Evolutionary conservation across 176 grass and related monocot genomes (phyloP).

Genomic region (Hyparrhenia diplandra): DNA sequence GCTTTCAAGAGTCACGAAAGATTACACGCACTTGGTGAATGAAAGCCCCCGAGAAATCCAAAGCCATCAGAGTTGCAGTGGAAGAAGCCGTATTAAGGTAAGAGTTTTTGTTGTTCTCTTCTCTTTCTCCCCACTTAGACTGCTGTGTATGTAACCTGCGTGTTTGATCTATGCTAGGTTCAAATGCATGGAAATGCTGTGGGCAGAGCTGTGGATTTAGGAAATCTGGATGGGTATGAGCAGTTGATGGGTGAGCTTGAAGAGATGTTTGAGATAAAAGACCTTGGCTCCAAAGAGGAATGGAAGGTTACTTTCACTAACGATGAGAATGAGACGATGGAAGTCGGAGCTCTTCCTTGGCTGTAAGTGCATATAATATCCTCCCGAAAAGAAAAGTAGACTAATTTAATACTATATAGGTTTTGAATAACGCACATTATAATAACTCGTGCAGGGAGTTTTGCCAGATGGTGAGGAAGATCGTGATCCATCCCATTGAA

Average conservation of each 20-base stretch:
- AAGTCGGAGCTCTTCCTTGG: constrained; percentile 71
- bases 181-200: constrained; percentile 90
- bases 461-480: constrained; percentile 57
- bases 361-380: constrained; percentile 51
- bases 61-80: constrained; percentile 33
- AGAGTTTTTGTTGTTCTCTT: background rate
- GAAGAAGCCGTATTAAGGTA: constrained; percentile 49
- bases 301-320: constrained; percentile 74
- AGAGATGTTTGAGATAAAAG: constrained; percentile 77
- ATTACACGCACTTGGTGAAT: constrained; percentile 10
- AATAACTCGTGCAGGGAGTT: constrained; percentile 43
- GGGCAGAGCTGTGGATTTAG: constrained; percentile 73
- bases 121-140: background rate
- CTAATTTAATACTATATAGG: background rate
- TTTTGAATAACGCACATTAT: background rate
- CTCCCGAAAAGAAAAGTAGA: background rate
- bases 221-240: constrained; percentile 51
- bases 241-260: constrained; percentile 58
- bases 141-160: background rate
- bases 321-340: constrained; percentile 52
- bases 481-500: constrained; percentile 46
- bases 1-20: constrained; percentile 47
- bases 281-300: constrained; percentile 49
- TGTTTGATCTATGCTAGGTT: constrained; percentile 51
- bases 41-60: constrained; percentile 55